Evolutionary conservation across 2,329 filamentous ascomycete genomes (phyloP).

Genomic region (Colletotrichum sp.): DNA sequence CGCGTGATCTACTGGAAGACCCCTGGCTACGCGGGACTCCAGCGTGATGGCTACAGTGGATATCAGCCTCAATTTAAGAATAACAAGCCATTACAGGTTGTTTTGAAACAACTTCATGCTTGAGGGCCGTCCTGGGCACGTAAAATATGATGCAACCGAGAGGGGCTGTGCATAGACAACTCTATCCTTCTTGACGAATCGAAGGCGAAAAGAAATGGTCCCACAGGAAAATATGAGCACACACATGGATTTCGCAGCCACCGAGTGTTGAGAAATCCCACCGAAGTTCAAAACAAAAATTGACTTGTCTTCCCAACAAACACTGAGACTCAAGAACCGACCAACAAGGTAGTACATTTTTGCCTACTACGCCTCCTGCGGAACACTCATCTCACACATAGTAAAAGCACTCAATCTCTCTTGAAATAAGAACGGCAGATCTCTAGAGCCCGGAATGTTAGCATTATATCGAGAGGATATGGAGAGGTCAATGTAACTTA

Average conservation of each 20-base stretch:
- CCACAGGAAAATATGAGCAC: fast-evolving
- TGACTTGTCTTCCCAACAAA: not conserved
- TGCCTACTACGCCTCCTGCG: not conserved
- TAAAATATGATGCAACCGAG: not conserved
- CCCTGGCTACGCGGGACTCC: not conserved
- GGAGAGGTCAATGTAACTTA: not conserved
- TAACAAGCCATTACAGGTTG: fast-evolving
- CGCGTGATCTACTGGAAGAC: slow-evolving; percentile 14
- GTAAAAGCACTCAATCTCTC: not conserved
- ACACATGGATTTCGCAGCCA: not conserved
- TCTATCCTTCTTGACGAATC: not conserved
- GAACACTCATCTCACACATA: not conserved
- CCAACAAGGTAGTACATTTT: too few species aligned
- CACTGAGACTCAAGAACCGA: not conserved
- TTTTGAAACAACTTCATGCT: not conserved
- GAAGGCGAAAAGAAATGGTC: not conserved
- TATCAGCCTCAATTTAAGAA: not conserved
- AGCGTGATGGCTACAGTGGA: not conserved
- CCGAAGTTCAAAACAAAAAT: not conserved
- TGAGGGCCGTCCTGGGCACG: not conserved
- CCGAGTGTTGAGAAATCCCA: not conserved
- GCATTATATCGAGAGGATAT: not conserved
- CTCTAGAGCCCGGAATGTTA: not conserved
- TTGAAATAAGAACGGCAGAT: not conserved
- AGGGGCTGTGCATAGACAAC: not conserved